These are phyloP conservation scores for Xylaria sp. DNA, from an alignment of 2,329 filamentous ascomycete genomes.

Conservation along the genomic window DNA sequence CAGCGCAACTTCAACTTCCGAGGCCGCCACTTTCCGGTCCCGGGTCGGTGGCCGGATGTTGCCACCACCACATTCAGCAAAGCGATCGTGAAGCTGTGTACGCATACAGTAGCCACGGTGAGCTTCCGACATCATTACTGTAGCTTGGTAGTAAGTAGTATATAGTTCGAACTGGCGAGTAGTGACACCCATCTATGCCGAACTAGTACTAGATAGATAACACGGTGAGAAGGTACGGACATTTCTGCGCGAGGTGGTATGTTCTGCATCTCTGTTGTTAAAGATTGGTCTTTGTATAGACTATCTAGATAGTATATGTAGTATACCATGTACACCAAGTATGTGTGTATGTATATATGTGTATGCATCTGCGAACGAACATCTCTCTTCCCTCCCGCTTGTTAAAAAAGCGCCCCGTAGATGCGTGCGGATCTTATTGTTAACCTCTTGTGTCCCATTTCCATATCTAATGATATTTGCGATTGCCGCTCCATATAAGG, in stretches of 20 bases:
- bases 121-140: too few relatives aligned
- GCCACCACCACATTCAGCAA: too few relatives aligned
- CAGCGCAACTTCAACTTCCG: too few relatives aligned
- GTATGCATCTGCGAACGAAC: background rate
- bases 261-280: background rate
- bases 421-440: background rate
- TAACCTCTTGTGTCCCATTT: background rate
- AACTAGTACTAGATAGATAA: too few relatives aligned
- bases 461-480: background rate
- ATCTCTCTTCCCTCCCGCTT: background rate
- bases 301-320: background rate
- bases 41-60: background rate
- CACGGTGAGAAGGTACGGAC: background rate
- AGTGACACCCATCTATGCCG: too few relatives aligned
- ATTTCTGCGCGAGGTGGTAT: background rate
- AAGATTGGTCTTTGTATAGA: background rate
- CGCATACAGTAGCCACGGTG: too few relatives aligned
- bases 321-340: too few relatives aligned
- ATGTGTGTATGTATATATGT: background rate
- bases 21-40: slow-evolving; percentile 1
- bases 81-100: too few relatives aligned
- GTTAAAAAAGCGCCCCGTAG: background rate
- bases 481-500: background rate
- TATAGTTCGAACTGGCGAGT: too few relatives aligned
- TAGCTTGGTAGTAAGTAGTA: too few relatives aligned